Evolutionary conservation across 139 green algal species (phyloP), one percentile per base, ranked within the genome.

Genomic region (Trebouxia sp.): DNA sequence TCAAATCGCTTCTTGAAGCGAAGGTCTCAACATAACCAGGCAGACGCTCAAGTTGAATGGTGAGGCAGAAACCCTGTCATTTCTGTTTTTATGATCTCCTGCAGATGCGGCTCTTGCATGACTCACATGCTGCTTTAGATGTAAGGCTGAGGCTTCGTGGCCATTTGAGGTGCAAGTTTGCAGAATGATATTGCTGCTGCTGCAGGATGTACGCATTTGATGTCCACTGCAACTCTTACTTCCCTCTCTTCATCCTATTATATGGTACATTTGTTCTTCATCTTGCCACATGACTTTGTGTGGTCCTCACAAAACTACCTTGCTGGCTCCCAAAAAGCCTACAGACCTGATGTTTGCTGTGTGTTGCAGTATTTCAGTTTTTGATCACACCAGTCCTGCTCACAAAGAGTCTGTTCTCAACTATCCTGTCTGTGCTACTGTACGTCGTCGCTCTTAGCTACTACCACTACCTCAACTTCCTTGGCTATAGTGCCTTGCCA

Each of bases 171-270:
- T 65, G 20, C 3, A 65, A 38, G 24, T 15, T 65, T 12, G 24
- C 7, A 26, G 9, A 42, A 24, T 69, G 9, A 42, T 37, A 65
- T 4, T 69, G 6, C 72, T 20, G 35, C 11, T 39, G 0, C 8
- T 50, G 80, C 90, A 92, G 92, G 93, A 86, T 98, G 86, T 99
- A 98, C 82, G 93, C 95, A 0, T 99, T 99, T 85, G 96, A 99
- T 82, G 94, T 99, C 38, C 96, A 99, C 88, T 98, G 94, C 93
- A 99, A 99, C 87, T 92, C 96, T 2, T 98, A 94, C 85, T 97
- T 99, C 79, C 94, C 96, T 0, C 78, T 98, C 0, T 97, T 98
- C 80, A 78, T 98, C 24, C 41, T 94, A 41, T 75, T 98, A 3
- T 96, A 97, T 62, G 92, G 91, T 94, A 39, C 82, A 75, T 70